These are phyloP conservation scores for Rhipidocladum racemiflorum DNA, from an alignment of 176 grass and related monocot genomes.

Conservation along the genomic window DNA sequence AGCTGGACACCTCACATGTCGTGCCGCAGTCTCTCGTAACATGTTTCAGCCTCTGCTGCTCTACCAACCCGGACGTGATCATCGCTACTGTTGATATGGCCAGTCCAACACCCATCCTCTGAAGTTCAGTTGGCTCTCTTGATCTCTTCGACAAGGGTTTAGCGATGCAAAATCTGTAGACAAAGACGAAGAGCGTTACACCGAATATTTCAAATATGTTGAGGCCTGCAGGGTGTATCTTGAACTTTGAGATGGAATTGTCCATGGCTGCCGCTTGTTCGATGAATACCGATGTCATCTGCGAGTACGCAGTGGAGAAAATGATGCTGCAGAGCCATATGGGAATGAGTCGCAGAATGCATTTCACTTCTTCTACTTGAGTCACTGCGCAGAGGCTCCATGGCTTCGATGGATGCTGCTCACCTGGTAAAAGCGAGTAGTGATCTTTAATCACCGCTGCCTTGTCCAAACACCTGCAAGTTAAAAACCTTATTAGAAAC, in stretches of 20 bases:
- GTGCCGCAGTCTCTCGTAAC: not conserved
- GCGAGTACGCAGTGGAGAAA: conserved; percentile 47
- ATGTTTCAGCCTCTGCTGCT: conserved; percentile 38
- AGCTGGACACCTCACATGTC: not conserved
- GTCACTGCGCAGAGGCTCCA: conserved; percentile 47
- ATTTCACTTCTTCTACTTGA: conserved; percentile 65
- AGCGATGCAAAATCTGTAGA: conserved; percentile 45
- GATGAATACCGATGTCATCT: conserved; percentile 60
- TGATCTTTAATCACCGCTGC: conserved; percentile 31
- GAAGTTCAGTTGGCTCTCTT: conserved; percentile 48
- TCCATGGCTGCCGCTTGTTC: conserved; percentile 58
- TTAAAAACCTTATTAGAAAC: no score
- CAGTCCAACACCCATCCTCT: conserved; percentile 56
- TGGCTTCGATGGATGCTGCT: not conserved
- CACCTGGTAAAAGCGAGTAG: not conserved
- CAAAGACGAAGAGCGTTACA: conserved; percentile 38
- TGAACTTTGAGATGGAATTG: conserved; percentile 9
- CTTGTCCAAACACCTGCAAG: conserved; percentile 53
- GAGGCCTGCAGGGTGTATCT: conserved; percentile 39
- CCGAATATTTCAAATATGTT: conserved; percentile 48
- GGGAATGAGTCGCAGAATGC: conserved; percentile 44
- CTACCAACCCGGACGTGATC: conserved; percentile 39
- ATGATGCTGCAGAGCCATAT: conserved; percentile 68
- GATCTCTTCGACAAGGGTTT: not conserved
- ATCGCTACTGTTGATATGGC: conserved; percentile 38